phyloP scores from a whole-genome alignment of 2,329 filamentous ascomycete species.

The Bipolaris victoriae region DNA sequence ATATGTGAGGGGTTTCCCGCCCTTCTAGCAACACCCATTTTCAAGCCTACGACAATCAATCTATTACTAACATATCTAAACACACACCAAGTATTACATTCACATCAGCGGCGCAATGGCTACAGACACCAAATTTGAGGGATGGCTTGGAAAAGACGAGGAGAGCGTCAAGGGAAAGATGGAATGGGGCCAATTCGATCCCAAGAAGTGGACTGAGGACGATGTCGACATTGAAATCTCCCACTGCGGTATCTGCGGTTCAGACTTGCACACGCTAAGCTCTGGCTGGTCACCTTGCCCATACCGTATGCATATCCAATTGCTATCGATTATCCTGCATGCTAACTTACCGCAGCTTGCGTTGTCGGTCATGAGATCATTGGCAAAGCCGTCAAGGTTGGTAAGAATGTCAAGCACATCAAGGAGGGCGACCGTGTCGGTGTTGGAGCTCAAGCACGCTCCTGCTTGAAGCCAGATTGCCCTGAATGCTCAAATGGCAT shows the following conservation, averaged over 20 bases:
- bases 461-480: slow-evolving; percentile 53
- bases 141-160: slow-evolving; percentile 61
- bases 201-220: slow-evolving; percentile 66
- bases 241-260: slow-evolving; percentile 51
- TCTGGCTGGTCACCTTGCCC: slow-evolving; percentile 47
- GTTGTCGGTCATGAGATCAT: slow-evolving; percentile 52
- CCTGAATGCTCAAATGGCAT: slow-evolving; percentile 55
- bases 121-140: slow-evolving; percentile 53
- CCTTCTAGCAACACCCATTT: background rate
- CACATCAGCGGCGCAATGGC: slow-evolving; percentile 18
- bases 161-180: slow-evolving; percentile 60
- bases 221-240: slow-evolving; percentile 57
- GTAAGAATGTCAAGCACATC: slow-evolving; percentile 57
- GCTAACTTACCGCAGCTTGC: slow-evolving; percentile 49
- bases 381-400: slow-evolving; percentile 48
- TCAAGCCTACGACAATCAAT: background rate
- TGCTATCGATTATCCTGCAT: background rate
- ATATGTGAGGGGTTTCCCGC: slow-evolving; percentile 6
- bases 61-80: background rate
- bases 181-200: slow-evolving; percentile 57
- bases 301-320: slow-evolving; percentile 23
- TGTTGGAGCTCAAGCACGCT: slow-evolving; percentile 57
- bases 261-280: slow-evolving; percentile 44
- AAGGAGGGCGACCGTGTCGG: slow-evolving; percentile 66
- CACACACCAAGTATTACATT: background rate